Base-by-base conservation (phyloP, 23 red algal species). In the Gracilaria gracilis region DNA sequence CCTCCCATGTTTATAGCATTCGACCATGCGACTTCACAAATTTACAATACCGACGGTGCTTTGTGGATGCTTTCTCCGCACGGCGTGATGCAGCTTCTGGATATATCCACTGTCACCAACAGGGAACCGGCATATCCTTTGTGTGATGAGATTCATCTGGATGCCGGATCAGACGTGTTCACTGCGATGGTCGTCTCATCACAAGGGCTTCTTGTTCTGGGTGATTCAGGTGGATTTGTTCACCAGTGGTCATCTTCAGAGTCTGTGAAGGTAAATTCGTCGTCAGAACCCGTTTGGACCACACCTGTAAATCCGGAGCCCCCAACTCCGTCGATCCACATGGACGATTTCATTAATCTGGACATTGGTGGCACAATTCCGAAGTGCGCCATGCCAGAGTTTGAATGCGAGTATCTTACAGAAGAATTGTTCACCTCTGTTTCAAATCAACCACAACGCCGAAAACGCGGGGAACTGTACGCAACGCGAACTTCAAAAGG, bases 221-320 rank as follows among this genome's bases (percentile, higher is more conserved):
- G 92, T 16, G 92, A 94, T 72, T 61, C 92, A 23, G 92, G 92
- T 15, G 92, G 92, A 25, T 94, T 94, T 82, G 70, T 94, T 34
- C 92, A 94, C 32, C 83, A 94, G 75, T 94, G 92, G 92, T 67
- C 89, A 31, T 83, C 89, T 28, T 83, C 89, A 25, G 79, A 82
- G 0, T 37, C 78, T 24, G 89, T 79, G 1, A 67, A 75, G 50
- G 80, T 92, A 14, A 92, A 92, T 64, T 37, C 59, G 16, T 55
- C 58, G n/a, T 92, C 89, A 39, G 89, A 92, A 75, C 89, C 89
- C 36, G 36, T 92, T 48, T 92, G 89, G 89, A 55, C 23, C 20
- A 53, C 77, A 39, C 80, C 89, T 0, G 29, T 84, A n/a, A 73
- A 74, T 25, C 62, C 78, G 7, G 79, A 84, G 44, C 89, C 89